phyloP scores from a whole-genome alignment of 306 rosid species.

The Rubus parviflorus region DNA sequence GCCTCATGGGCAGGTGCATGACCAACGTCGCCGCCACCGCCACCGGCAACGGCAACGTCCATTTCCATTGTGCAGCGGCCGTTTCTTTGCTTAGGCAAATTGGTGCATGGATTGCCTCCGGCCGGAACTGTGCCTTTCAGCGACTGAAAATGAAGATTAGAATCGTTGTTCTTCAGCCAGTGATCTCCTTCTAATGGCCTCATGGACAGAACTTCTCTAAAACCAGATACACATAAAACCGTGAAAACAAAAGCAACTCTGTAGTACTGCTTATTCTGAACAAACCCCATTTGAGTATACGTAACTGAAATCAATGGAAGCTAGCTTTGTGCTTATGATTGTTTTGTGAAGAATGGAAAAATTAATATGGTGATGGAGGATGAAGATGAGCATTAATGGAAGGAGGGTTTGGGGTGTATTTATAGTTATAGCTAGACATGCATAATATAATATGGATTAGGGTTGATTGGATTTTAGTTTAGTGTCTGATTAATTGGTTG shows the following conservation, averaged over 20 bases:
- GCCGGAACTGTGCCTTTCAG: background rate
- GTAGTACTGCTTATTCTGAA: constrained; percentile 6
- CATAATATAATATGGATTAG: background rate
- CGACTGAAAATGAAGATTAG: constrained; percentile 4
- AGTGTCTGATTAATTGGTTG: background rate
- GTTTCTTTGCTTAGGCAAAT: background rate
- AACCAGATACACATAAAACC: constrained; percentile 5
- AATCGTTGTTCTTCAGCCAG: constrained; percentile 9
- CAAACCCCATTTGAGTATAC: constrained; percentile 12
- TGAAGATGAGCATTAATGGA: background rate
- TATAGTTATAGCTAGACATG: background rate
- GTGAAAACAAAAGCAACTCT: background rate
- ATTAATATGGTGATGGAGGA: background rate
- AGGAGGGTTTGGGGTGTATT: background rate
- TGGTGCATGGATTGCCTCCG: constrained; percentile 28
- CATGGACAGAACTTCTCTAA: background rate
- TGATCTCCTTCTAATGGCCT: constrained; percentile 27
- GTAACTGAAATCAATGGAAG: background rate
- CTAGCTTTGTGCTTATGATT: background rate
- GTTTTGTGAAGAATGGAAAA: background rate
- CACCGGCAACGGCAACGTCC: background rate
- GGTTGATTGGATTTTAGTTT: background rate
- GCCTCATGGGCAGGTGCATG: background rate
- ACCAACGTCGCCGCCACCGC: background rate
- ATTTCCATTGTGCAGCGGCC: constrained; percentile 28